A percentile compares a stretch with the other conserved stretches of the same genome.
Conservation (phyloP, 805 yeast genomes). For the Ogataea neopini region DNA sequence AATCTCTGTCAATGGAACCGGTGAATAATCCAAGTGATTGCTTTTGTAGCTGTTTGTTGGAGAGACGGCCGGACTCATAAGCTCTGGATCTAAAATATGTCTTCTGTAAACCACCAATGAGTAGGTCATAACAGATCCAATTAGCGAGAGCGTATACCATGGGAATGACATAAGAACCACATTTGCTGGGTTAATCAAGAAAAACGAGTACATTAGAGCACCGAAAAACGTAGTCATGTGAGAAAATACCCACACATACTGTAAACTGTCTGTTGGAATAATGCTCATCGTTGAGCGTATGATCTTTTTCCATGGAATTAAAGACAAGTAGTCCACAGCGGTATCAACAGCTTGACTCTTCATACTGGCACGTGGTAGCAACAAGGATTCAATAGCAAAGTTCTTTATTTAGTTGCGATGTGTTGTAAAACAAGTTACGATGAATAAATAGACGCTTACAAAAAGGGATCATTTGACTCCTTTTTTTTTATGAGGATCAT, state of each 20-base stretch:
- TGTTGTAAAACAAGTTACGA: background rate
- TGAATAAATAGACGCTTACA: constrained; percentile 3
- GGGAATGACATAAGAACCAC: constrained; percentile 8
- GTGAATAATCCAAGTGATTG: constrained; percentile 11
- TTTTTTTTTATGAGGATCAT: background rate
- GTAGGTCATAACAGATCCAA: constrained; percentile 32
- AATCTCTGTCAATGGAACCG: constrained; percentile 36
- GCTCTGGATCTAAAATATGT: constrained; percentile 24
- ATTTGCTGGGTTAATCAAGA: constrained; percentile 13
- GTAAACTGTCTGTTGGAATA: constrained; percentile 21
- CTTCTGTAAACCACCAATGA: constrained; percentile 32
- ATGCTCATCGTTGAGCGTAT: background rate
- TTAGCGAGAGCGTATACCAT: constrained; percentile 26
- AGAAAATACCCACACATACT: constrained; percentile 25
- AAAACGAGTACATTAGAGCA: constrained; percentile 14
- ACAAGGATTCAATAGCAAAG: background rate
- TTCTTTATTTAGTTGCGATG: background rate
- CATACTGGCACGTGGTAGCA: constrained; percentile 14
- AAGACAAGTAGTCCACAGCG: constrained; percentile 4
- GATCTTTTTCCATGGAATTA: constrained; percentile 18
- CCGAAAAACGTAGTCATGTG: constrained; percentile 26
- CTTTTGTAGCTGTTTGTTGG: constrained; percentile 7
- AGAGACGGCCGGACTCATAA: constrained; percentile 6
- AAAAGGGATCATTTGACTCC: background rate
- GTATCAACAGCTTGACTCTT: constrained; percentile 19